phyloP scores from a whole-genome alignment of 805 yeast species.

The Suhomyces sp. region DNA sequence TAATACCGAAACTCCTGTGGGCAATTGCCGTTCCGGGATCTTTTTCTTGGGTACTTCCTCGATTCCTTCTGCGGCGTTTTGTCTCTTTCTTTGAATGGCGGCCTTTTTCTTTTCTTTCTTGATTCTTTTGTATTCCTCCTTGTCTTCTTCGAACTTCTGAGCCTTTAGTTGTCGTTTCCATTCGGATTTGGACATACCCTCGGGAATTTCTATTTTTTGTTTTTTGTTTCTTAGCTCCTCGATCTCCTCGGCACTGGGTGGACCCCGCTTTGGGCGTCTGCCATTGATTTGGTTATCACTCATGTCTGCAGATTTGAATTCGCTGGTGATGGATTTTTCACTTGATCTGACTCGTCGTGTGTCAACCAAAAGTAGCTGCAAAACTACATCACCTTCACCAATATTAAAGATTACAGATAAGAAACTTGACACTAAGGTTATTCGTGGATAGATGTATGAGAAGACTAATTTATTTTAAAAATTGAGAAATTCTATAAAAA shows the following conservation, averaged over 20 bases:
- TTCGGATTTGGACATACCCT: conserved; percentile 82
- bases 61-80: conserved; percentile 29
- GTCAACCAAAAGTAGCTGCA: not conserved
- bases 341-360: not conserved
- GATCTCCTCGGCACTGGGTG: conserved; percentile 13
- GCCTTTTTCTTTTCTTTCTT: conserved; percentile 52
- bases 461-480: no score
- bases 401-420: no score
- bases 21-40: conserved; percentile 44
- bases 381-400: not conserved
- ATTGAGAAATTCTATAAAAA: no score
- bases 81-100: conserved; percentile 27
- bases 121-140: conserved; percentile 57
- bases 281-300: not conserved
- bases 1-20: conserved; percentile 54
- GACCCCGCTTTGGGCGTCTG: conserved; percentile 4
- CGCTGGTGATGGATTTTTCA: not conserved
- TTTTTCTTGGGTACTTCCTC: conserved; percentile 28
- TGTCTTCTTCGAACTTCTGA: conserved; percentile 58
- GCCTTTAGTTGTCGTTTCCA: conserved; percentile 72
- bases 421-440: no score
- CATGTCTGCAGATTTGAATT: not conserved
- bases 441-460: not conserved
- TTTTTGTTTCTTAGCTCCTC: conserved; percentile 10
- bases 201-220: conserved; percentile 49